Evolutionary conservation across 768 basidiomycete species (phyloP).

Genomic region (Pleurotus eryngii): DNA sequence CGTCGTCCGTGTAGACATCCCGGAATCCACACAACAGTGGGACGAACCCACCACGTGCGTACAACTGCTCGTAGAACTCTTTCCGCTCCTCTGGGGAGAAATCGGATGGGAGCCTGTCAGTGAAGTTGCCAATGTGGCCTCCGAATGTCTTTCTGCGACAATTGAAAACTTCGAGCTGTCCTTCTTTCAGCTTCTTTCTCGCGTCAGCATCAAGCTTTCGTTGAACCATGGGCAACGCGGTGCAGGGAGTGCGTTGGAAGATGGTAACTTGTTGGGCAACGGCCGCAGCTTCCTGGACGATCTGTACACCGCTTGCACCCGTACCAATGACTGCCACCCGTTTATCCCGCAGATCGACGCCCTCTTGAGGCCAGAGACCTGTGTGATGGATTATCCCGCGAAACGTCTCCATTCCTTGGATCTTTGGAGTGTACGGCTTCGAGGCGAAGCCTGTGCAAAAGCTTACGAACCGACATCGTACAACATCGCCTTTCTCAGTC

Average conservation of each 20-base stretch:
- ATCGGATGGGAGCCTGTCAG: not conserved
- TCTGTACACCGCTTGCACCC: constrained; percentile 15
- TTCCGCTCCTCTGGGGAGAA: constrained; percentile 13
- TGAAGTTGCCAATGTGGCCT: not conserved
- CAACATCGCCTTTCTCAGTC: constrained; percentile 4
- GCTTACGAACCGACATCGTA: constrained; percentile 9
- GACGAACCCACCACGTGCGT: constrained; percentile 12
- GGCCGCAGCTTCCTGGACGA: constrained; percentile 11
- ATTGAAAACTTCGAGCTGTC: not conserved
- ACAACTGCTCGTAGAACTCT: constrained; percentile 11
- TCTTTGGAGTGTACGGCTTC: constrained; percentile 15
- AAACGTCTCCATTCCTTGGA: constrained; percentile 20
- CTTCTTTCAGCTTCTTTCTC: not conserved
- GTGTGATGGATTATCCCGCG: constrained; percentile 21
- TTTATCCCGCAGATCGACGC: constrained; percentile 17
- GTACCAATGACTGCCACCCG: constrained; percentile 23
- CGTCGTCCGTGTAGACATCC: constrained; percentile 5
- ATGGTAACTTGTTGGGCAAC: constrained; percentile 11
- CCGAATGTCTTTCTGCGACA: constrained; percentile 2
- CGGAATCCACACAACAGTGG: constrained; percentile 6
- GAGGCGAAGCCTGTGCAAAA: constrained; percentile 15
- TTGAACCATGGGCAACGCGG: constrained; percentile 21
- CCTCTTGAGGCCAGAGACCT: constrained; percentile 18
- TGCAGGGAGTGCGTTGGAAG: constrained; percentile 19
- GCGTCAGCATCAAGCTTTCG: constrained; percentile 8